These are phyloP conservation scores for Lycium ferocissimum DNA, from an alignment of 257 asterid genomes.

Conservation along the genomic window DNA sequence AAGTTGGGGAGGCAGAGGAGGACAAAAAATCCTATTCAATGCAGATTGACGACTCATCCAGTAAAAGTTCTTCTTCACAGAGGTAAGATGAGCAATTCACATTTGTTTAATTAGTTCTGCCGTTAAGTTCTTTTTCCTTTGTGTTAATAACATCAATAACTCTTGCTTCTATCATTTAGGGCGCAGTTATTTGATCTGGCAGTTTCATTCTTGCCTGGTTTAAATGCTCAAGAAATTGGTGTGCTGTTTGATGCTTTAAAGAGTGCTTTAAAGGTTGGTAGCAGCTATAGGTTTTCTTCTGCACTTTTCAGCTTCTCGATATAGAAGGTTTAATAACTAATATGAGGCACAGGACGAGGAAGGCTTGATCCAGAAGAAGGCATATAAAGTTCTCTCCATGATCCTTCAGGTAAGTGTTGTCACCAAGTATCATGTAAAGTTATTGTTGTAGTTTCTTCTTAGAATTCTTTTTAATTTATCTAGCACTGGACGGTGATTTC, in stretches of 20 bases:
- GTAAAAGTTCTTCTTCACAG: slow-evolving; percentile 52
- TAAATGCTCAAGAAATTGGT: slow-evolving; percentile 69
- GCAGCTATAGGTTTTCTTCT: neutral
- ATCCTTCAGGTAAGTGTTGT: slow-evolving; percentile 66
- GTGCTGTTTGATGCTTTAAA: slow-evolving; percentile 57
- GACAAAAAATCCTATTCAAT: slow-evolving; percentile 54
- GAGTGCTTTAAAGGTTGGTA: slow-evolving; percentile 72
- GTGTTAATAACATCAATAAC: slow-evolving; percentile 15
- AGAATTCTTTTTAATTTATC: neutral
- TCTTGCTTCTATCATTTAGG: slow-evolving; percentile 52
- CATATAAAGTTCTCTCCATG: slow-evolving; percentile 76
- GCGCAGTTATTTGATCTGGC: slow-evolving; percentile 82
- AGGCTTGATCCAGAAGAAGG: slow-evolving; percentile 89
- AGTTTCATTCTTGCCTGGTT: slow-evolving; percentile 85
- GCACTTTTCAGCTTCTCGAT: neutral
- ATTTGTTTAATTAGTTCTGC: neutral
- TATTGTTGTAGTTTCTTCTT: slow-evolving; percentile 1
- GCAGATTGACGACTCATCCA: slow-evolving; percentile 68
- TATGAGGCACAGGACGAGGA: slow-evolving; percentile 65
- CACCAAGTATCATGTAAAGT: neutral
- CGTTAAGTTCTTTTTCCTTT: neutral
- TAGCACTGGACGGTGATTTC: neutral
- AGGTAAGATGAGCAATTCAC: slow-evolving; percentile 55
- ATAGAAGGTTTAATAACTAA: neutral
- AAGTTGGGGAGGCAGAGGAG: slow-evolving; percentile 52